Percentiles rank a stretch among this genome's conserved stretches.
Evolutionary conservation across 2,329 filamentous ascomycete genomes (phyloP).

Genomic region (Cordyceps farinosa): DNA sequence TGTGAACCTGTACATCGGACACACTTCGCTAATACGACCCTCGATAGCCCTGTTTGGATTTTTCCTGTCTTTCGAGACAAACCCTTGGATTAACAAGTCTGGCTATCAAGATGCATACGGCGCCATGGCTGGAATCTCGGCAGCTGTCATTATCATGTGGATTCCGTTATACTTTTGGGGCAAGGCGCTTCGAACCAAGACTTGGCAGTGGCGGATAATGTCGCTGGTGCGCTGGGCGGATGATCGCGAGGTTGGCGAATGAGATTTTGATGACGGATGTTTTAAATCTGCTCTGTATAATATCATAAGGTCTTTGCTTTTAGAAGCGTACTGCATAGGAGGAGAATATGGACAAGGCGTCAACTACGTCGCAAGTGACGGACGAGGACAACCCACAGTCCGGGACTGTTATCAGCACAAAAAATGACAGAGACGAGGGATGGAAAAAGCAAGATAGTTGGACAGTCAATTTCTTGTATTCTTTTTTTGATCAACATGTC

Average conservation of each 20-base stretch:
- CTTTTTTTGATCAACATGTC: too few species aligned
- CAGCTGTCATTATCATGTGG: conserved; percentile 43
- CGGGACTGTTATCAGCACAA: too few species aligned
- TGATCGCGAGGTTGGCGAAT: conserved; percentile 55
- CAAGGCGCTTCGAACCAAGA: conserved; percentile 42
- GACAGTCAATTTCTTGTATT: too few species aligned
- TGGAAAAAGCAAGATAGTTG: too few species aligned
- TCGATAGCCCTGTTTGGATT: conserved; percentile 47
- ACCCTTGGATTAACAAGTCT: conserved; percentile 49
- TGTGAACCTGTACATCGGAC: neutral
- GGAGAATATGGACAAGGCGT: neutral
- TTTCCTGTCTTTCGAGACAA: conserved; percentile 57
- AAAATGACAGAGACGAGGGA: too few species aligned
- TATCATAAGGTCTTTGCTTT: neutral
- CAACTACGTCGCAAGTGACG: too few species aligned
- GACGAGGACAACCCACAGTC: too few species aligned
- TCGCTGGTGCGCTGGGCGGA: conserved; percentile 46
- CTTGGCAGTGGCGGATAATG: conserved; percentile 46
- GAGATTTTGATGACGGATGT: conserved; percentile 19
- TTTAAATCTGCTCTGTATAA: neutral
- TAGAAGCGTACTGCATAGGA: neutral
- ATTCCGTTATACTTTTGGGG: conserved; percentile 41
- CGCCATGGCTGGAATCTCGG: conserved; percentile 50
- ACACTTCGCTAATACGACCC: neutral
- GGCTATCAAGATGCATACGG: conserved; percentile 53